Base-by-base conservation (phyloP, 192 early-diverging fungal genomes). In the Oehlia diaphana region DNA sequence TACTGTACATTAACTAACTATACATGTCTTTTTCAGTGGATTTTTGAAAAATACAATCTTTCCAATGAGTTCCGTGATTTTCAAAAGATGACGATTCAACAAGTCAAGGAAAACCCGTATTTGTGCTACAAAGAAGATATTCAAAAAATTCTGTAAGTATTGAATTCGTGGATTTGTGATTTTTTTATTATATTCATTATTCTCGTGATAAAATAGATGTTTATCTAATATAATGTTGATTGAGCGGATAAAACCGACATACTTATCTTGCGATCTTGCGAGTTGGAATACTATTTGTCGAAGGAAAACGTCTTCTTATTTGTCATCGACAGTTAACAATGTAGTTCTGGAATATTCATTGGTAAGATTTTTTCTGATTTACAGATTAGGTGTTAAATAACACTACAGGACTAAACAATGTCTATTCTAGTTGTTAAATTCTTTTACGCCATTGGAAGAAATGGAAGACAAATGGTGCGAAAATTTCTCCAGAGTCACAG, bases 371-470 rank as follows among this genome's bases (percentile, higher is more conserved):
- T 74, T 74, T 61, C 50, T 74, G 47, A 74, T 74, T 74, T 31
- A 68, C 37, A 58, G 44, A 50, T 73, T 73, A 13, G 49, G 5
- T 73, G 47, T 74, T 74, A 28, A 58, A 74, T 61, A 47, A 9
- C 50, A 74, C 44, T 16, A 50, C 72, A 42, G 39, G n/a, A 74
- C 49, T 28, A 47, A 42, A 58, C 72, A 74, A 74, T 39, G 8
- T 50, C 7, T 50, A 74, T 74, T 74, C 50, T 31, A 74, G 72
- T 74, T 73, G 72, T 58, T 74, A 74, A 74, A 74, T 74, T 74
- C 49, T 74, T 74, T 74, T 33, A 58, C 33, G 28, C 28, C 72
- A 61, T 50, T 61, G 10, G 72, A 74, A 1, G 50, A 74, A 74
- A 74, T 74, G 26, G 72, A 74, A 74, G 50, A 50, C 10, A 74